Percentiles rank a stretch among this genome's conserved stretches.
Conservation (phyloP, 345 rosid genomes). For the Raphanus sativus region DNA sequence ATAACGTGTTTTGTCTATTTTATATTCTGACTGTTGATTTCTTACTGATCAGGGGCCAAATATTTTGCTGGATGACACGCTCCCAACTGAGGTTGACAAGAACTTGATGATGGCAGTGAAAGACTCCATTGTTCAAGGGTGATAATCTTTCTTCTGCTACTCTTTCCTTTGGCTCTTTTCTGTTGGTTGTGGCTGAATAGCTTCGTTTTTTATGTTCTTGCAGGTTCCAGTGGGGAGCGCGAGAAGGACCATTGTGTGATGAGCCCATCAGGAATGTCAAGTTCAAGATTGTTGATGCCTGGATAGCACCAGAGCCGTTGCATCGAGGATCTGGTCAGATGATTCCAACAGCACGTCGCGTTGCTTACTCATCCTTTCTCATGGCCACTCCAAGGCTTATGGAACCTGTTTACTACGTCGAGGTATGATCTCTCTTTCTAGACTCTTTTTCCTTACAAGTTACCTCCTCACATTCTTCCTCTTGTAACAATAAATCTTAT, state of each 20-base stretch:
- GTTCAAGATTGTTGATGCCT: slow-evolving; percentile 96
- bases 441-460: background rate
- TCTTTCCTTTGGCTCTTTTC: slow-evolving; percentile 14
- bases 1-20: slow-evolving; percentile 16
- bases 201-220: slow-evolving; percentile 11
- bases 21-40: slow-evolving; percentile 12
- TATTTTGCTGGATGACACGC: slow-evolving; percentile 87
- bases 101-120: slow-evolving; percentile 72
- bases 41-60: slow-evolving; percentile 72
- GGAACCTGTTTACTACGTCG: slow-evolving; percentile 99
- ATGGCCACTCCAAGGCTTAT: slow-evolving; percentile 97
- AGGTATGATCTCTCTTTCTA: slow-evolving; percentile 49
- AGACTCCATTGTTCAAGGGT: slow-evolving; percentile 99
- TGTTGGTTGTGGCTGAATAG: slow-evolving; percentile 16
- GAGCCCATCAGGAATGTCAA: slow-evolving; percentile 96
- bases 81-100: slow-evolving; percentile 94
- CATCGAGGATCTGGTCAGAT: slow-evolving; percentile 98
- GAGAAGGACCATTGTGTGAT: slow-evolving; percentile 98
- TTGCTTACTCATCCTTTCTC: slow-evolving; percentile 84
- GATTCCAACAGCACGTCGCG: slow-evolving; percentile 95
- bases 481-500: background rate
- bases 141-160: slow-evolving; percentile 13
- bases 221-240: slow-evolving; percentile 99
- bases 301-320: slow-evolving; percentile 86
- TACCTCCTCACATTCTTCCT: background rate